Evolutionary conservation across 352 stramenopile species (phyloP), one percentile per base, ranked within the genome.

Genomic region (Globisporangium iwayamae): DNA sequence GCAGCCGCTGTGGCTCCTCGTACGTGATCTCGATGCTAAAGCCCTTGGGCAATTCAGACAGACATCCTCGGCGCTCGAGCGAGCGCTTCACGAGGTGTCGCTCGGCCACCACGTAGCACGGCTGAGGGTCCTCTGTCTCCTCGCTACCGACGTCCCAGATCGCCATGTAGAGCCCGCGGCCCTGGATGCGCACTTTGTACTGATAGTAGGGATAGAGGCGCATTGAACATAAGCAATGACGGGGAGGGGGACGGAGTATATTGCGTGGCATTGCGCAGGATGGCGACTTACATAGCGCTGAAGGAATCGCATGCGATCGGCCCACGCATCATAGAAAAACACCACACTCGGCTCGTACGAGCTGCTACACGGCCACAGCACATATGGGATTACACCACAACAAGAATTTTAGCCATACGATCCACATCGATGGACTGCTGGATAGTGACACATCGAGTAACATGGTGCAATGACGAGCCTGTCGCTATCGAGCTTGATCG

Each of bases 291-390:
- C 84, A 65, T 86, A 72, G 36, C 79, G 78, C 63, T 89, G 73
- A 34, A 93, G 69, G 48, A 84, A 81, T 50, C 74, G 58, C 67
- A 91, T 77, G 20, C 74, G 79, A 20, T 71, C 63, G 22, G 82
- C 83, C 85, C 85, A 93, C 34, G 78, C 73, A 60, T 93, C 79
- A 66, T 93, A 93, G 38, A 91, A 75, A 62, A 83, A 93, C 56
- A 93, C 79, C 22, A 81, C 62, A 53, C 67, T 81, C 56, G 72
- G 76, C 60, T 84, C 63, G 54, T 75, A 87, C 20, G 72, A 81
- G 67, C 66, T 74, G 55, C 60, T 66, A 76, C 25, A 22, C 20
- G 20, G 1, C 18, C 9, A 43, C 20, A 38, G 18, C 32, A 51
- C 8, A 53, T 32, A 18, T 22, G 2, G 20, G 28, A 0, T 1